Conservation (phyloP, 225 moss, liverwort and hornwort species). For the Straminergon stramineum region DNA sequence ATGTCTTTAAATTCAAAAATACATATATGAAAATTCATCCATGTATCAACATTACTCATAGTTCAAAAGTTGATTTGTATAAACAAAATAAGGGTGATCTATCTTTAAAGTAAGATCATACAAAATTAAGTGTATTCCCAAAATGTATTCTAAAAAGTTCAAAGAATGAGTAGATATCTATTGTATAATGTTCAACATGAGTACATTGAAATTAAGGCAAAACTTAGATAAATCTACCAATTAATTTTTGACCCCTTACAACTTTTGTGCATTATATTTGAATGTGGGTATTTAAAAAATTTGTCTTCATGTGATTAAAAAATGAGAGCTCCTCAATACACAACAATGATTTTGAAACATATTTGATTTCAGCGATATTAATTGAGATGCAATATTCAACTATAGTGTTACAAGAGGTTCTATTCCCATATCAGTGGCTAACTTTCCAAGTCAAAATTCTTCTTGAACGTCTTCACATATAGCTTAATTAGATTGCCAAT, state of each 20-base stretch:
- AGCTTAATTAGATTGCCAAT: too few relatives aligned
- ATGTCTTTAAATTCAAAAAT: neutral
- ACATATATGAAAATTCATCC: neutral
- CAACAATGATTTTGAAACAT: neutral
- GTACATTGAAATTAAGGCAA: neutral
- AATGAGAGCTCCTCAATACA: neutral
- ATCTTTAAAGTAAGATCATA: accelerated
- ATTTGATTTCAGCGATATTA: neutral
- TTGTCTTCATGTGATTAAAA: neutral
- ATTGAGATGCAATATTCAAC: neutral
- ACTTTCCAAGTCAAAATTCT: accelerated
- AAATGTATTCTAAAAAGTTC: accelerated
- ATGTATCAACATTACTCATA: neutral
- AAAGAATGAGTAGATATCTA: neutral
- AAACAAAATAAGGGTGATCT: accelerated
- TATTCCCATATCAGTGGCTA: accelerated
- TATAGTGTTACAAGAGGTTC: neutral
- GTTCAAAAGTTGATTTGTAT: neutral
- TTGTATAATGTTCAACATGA: neutral
- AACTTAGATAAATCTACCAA: neutral
- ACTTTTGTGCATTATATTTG: too few relatives aligned
- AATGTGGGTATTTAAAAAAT: accelerated
- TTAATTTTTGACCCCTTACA: neutral
- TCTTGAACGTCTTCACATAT: neutral
- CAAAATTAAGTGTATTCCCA: neutral